Conservation (phyloP, 768 basidiomycete species). For the Pulveroboletus sp. region DNA sequence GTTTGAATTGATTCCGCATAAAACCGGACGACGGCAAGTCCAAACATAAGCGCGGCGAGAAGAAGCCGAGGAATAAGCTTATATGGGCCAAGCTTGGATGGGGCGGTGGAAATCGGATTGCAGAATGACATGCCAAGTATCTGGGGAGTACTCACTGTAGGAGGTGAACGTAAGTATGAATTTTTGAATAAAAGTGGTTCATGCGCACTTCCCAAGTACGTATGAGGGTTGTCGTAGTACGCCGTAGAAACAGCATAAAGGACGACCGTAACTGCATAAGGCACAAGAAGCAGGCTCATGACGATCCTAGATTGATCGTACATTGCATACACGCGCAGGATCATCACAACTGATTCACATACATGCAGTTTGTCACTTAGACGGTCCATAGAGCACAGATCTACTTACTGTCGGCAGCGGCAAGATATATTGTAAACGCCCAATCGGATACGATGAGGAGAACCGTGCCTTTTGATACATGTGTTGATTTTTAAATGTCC, state of each 20-base stretch:
- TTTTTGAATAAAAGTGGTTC: neutral
- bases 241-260: neutral
- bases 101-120: neutral
- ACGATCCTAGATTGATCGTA: conserved; percentile 13
- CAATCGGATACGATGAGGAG: neutral
- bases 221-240: conserved; percentile 3
- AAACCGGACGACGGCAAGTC: conserved; percentile 1
- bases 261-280: conserved; percentile 7
- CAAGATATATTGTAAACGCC: conserved; percentile 12
- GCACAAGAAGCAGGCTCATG: conserved; percentile 10
- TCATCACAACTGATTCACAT: conserved; percentile 17
- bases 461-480: conserved; percentile 7
- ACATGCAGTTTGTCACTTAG: neutral
- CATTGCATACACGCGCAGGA: conserved; percentile 24
- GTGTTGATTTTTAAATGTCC: neutral
- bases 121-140: conserved; percentile 17
- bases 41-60: conserved; percentile 11
- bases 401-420: conserved; percentile 18
- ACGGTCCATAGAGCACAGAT: neutral
- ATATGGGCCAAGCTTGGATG: conserved; percentile 3
- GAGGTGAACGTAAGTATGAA: neutral
- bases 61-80: conserved; percentile 9
- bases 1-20: conserved; percentile 6
- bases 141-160: conserved; percentile 7
- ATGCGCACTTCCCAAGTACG: conserved; percentile 9